Percentiles rank a stretch among this genome's conserved stretches.
phyloP scores from a whole-genome alignment of 106 monocot genomes.

The Acanthochlamys bracteata region DNA sequence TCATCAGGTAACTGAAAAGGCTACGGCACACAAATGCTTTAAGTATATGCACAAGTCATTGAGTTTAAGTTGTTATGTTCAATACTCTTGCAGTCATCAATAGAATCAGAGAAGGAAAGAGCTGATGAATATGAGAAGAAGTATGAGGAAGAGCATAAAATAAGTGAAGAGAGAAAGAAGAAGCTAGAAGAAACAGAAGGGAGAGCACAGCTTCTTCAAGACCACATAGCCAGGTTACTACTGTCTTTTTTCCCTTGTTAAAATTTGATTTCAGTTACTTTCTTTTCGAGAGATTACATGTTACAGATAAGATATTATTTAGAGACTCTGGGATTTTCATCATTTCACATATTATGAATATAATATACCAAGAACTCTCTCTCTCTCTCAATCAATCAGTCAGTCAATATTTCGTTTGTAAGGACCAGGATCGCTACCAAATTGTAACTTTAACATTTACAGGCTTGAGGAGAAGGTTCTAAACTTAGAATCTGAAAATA shows the following conservation, averaged over 20 bases:
- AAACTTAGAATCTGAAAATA: slow-evolving; percentile 92
- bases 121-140: slow-evolving; percentile 58
- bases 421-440: not conserved
- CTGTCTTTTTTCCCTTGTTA: not conserved
- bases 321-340: not conserved
- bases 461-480: slow-evolving; percentile 87
- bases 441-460: not conserved
- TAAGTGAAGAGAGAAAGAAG: slow-evolving; percentile 39
- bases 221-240: slow-evolving; percentile 62
- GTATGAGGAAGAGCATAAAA: slow-evolving; percentile 42
- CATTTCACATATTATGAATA: not conserved
- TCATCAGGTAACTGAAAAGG: not conserved
- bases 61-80: slow-evolving; percentile 4
- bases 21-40: not conserved
- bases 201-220: slow-evolving; percentile 64
- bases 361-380: too few relatives aligned
- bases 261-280: not conserved
- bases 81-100: slow-evolving; percentile 36
- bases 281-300: not conserved
- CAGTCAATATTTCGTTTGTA: too few relatives aligned
- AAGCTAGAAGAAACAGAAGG: slow-evolving; percentile 71
- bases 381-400: too few relatives aligned
- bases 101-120: slow-evolving; percentile 67
- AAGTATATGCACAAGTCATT: not conserved
- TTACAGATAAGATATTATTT: not conserved